A percentile compares a stretch with the other conserved stretches of the same genome.
Conservation (phyloP, 2,329 filamentous ascomycete genomes). For the Rhinocladiella similis region DNA sequence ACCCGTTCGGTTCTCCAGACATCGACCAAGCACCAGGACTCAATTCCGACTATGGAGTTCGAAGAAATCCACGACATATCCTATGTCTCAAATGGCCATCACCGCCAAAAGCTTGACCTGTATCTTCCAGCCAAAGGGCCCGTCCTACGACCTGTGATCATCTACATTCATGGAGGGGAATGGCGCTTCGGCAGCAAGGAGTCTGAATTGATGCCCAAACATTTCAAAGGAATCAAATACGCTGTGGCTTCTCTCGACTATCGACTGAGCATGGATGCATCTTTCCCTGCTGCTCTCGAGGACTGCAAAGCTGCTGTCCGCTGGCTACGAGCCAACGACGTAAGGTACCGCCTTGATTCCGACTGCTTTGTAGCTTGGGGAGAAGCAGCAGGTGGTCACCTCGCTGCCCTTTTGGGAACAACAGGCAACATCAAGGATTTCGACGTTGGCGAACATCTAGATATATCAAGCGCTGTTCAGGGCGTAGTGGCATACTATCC, state of each 20-base stretch:
- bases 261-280: conserved; percentile 14
- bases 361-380: conserved; percentile 14
- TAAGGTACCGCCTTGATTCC: conserved; percentile 7
- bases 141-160: conserved; percentile 7
- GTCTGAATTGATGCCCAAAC: conserved; percentile 4
- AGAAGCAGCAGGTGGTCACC: conserved; percentile 16
- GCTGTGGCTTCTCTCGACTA: conserved; percentile 17
- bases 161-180: conserved; percentile 19
- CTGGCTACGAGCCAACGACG: conserved; percentile 10
- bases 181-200: conserved; percentile 12
- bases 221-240: conserved; percentile 2
- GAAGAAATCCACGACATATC: neutral
- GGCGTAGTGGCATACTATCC: conserved; percentile 14
- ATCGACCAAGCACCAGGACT: too few relatives aligned
- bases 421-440: conserved; percentile 4
- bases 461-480: conserved; percentile 3
- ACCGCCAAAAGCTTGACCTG: conserved; percentile 13
- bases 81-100: conserved; percentile 7
- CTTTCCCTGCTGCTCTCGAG: conserved; percentile 12
- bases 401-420: conserved; percentile 9
- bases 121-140: conserved; percentile 7
- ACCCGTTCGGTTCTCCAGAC: too few relatives aligned
- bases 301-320: conserved; percentile 19
- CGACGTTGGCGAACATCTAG: conserved; percentile 16
- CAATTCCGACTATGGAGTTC: neutral